Evolutionary conservation across 345 rosid genomes (phyloP).

Genomic region (Eucalyptus melliodora): DNA sequence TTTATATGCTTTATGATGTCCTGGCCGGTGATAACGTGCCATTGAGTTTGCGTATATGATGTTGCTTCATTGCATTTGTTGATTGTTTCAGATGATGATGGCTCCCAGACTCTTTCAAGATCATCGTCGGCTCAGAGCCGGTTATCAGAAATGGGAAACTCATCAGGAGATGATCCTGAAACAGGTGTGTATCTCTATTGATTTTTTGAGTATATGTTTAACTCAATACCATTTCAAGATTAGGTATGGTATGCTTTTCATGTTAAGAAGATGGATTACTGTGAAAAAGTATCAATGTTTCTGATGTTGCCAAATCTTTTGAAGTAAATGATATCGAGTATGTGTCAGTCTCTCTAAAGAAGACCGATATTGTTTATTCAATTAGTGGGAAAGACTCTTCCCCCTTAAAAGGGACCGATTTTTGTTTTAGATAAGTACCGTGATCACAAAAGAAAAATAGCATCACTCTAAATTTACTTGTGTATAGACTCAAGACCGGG

Average conservation of each 20-base stretch:
- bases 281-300: background rate
- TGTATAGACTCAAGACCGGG: conserved; percentile 17
- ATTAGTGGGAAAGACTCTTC: background rate
- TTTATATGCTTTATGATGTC: background rate
- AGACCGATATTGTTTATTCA: background rate
- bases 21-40: background rate
- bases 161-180: conserved; percentile 33
- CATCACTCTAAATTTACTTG: background rate
- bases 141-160: conserved; percentile 34
- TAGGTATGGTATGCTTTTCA: background rate
- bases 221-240: background rate
- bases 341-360: background rate
- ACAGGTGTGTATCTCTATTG: conserved; percentile 16
- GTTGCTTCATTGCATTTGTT: background rate
- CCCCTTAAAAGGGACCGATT: background rate
- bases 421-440: background rate
- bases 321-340: background rate
- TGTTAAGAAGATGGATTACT: background rate
- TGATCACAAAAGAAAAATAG: background rate
- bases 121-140: conserved; percentile 43
- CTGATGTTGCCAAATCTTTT: background rate
- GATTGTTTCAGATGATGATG: conserved; percentile 46
- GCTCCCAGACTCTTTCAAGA: conserved; percentile 26
- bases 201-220: background rate
- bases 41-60: background rate